Percentiles rank a stretch among this genome's conserved stretches.
phyloP scores from a whole-genome alignment of 768 basidiomycete genomes.

The Agaricus sinodeliciosus region DNA sequence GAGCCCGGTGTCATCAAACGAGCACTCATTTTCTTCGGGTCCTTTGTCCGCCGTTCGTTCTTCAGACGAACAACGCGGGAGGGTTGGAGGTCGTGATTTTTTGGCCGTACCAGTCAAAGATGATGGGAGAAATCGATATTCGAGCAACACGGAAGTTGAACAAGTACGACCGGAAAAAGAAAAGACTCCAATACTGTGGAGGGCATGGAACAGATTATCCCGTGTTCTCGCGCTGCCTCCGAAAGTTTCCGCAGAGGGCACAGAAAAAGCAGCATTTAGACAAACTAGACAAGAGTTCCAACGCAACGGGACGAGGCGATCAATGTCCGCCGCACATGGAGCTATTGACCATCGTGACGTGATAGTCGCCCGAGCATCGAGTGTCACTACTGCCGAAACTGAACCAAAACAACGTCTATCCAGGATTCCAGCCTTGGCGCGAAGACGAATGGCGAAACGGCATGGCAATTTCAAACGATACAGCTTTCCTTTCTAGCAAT shows the following conservation, averaged over 20 bases:
- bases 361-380: not conserved
- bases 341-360: not conserved
- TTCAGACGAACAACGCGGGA: not conserved
- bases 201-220: constrained; percentile 1
- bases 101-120: not conserved
- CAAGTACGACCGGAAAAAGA: not conserved
- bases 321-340: not conserved
- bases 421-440: not conserved
- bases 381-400: not conserved
- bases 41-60: not conserved
- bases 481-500: not conserved
- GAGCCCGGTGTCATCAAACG: not conserved
- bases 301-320: not conserved
- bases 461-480: constrained; percentile 2
- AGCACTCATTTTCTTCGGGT: not conserved
- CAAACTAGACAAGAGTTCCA: not conserved
- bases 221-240: not conserved
- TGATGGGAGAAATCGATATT: not conserved
- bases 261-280: not conserved
- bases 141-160: not conserved
- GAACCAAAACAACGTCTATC: not conserved
- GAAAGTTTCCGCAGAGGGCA: not conserved
- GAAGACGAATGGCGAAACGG: constrained; percentile 4
- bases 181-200: not conserved
- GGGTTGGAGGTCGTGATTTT: not conserved